Evolutionary conservation across 345 rosid genomes (phyloP), one percentile per base, ranked within the genome.

Genomic region (Sisymbrium irio): DNA sequence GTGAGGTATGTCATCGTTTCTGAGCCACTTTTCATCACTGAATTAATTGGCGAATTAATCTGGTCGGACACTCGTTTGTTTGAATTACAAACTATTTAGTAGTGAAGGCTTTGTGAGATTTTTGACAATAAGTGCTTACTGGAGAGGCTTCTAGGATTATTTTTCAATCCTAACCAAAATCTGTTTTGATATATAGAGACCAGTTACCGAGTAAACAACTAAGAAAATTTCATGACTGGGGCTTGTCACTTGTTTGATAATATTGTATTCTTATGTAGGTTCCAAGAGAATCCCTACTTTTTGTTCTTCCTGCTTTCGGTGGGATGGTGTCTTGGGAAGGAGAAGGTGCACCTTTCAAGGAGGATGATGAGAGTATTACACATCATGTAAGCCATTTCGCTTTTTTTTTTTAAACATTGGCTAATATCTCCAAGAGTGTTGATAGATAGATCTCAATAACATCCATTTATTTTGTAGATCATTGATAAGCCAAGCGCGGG

Each of bases 301-400:
- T 94, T 62, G 90, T 94, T 60, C 83, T 94, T 77, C 93, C 95
- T 79, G 87, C 99, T 74, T 94, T 92, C 80, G 98, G 99, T 18
- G 99, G 99, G 56, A 68, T 72, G 69, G 96, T 91, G 66, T 92
- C 99, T 71, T 92, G 99, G 99, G 97, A 89, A 58, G 97, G 99
- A 50, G 96, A 88, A 62, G 99, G 87, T 15, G 97, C 97, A 20
- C 97, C 97, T 7, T 94, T 85, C 42, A 66, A 60, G 46, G 97
- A 92, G 74, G 77, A 84, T 72, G 96, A 94, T 75, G 89, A 87
- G 72, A 85, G 87, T 83, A 91, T 91, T 51, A 88, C 97, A 75
- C 87, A 92, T 81, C 99, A 92, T 92, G 99, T 94, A 79, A 67
- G 81, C 76, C 64, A 42, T 35, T 36, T 61, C 25, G 65, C 69